phyloP scores from a whole-genome alignment of 306 rosid genomes.

The Vicia villosa region DNA sequence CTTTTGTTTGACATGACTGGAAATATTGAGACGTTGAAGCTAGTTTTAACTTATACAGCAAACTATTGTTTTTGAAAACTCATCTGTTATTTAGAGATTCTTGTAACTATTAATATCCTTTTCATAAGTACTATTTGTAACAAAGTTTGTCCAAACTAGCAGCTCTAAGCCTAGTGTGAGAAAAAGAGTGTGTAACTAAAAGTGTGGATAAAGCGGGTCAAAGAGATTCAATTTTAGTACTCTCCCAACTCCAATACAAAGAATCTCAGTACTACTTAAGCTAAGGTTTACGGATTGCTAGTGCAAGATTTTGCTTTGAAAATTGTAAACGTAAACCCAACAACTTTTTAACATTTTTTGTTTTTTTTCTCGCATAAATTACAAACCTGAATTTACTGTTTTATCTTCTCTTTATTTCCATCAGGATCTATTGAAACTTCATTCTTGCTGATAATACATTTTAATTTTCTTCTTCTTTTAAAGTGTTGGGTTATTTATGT shows the following conservation, averaged over 20 bases:
- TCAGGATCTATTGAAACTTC: conserved; percentile 15
- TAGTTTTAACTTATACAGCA: not conserved
- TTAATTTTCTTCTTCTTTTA: not conserved
- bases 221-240: not conserved
- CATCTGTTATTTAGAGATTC: not conserved
- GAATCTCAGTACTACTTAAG: not conserved
- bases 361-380: not conserved
- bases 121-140: not conserved
- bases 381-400: not conserved
- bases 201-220: not conserved
- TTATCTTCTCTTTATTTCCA: conserved; percentile 20
- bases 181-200: not conserved
- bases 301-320: not conserved
- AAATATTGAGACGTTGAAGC: not conserved
- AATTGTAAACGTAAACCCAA: not conserved
- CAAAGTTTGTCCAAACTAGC: not conserved
- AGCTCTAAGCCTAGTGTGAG: not conserved
- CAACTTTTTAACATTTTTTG: not conserved
- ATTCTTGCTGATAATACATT: not conserved
- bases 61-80: not conserved
- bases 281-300: not conserved
- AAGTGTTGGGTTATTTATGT: not conserved
- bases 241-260: not conserved
- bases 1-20: not conserved
- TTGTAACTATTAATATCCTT: not conserved